Evolutionary conservation across 2,329 filamentous ascomycete genomes (phyloP).

Genomic region (Zasmidium cellare): DNA sequence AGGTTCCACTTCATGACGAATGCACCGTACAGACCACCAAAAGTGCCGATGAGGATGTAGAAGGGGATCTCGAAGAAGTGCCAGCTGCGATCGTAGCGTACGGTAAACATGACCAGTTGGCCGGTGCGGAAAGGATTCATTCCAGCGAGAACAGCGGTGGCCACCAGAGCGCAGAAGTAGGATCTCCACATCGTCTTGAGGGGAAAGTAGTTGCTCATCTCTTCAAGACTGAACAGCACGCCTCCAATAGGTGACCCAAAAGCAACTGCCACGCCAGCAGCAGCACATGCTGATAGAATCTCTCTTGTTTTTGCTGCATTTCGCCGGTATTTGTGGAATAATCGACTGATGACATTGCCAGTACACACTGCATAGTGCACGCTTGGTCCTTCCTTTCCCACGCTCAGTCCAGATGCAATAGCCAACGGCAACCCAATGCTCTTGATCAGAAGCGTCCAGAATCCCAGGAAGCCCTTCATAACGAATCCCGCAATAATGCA

Average conservation of each 20-base stretch:
- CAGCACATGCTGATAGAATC: conserved; percentile 90
- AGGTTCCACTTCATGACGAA: conserved; percentile 99
- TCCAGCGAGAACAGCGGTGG: conserved; percentile 84
- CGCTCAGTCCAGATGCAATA: conserved; percentile 89
- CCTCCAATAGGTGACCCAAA: conserved; percentile 98
- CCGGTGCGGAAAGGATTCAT: conserved; percentile 98
- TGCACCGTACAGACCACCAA: conserved; percentile 91
- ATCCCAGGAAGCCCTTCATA: conserved; percentile 96
- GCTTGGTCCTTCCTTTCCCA: conserved; percentile 95
- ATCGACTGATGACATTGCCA: conserved; percentile 89
- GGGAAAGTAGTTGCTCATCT: conserved; percentile 96
- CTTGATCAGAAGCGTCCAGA: conserved; percentile 91
- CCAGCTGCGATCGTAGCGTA: conserved; percentile 93
- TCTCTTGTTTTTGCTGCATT: conserved; percentile 95
- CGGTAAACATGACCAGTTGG: conserved; percentile 98
- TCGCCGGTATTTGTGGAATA: conserved; percentile 88
- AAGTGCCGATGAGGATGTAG: conserved; percentile 86
- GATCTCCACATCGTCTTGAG: conserved; percentile 97
- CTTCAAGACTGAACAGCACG: conserved; percentile 93
- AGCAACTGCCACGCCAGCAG: conserved; percentile 91
- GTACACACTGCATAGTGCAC: conserved; percentile 99
- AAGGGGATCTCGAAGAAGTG: conserved; percentile 96
- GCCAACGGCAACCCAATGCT: conserved; percentile 86
- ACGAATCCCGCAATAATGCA: conserved; percentile 98
- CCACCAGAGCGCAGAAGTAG: conserved; percentile 95